A percentile compares a stretch with the other conserved stretches of the same genome.
Conservation (phyloP, 331 rosid genomes). For the Dryas integrifolia region DNA sequence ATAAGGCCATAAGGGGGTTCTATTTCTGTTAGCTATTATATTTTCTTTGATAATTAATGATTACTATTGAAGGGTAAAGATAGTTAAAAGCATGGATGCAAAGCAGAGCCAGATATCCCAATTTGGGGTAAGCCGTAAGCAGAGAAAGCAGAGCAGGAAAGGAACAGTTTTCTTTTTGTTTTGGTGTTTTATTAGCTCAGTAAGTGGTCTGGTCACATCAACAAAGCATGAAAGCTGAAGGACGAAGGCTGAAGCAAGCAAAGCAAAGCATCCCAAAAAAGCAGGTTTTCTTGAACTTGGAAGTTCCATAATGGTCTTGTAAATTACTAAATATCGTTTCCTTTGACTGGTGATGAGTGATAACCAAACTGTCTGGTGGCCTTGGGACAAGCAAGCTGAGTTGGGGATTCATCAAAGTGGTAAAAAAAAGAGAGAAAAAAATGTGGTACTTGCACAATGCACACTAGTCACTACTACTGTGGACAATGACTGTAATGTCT, state of each 20-base stretch:
- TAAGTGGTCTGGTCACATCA: constrained; percentile 51
- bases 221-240: not conserved
- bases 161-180: not conserved
- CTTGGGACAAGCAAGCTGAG: constrained; percentile 29
- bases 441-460: constrained; percentile 11
- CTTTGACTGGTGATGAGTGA: constrained; percentile 29
- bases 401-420: constrained; percentile 10
- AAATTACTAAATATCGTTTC: constrained; percentile 4
- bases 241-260: not conserved
- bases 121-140: constrained; percentile 12
- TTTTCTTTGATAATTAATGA: too few relatives aligned
- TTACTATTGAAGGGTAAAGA: not conserved
- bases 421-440: not conserved
- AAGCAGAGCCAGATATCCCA: constrained; percentile 17
- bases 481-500: constrained; percentile 45
- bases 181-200: constrained; percentile 17
- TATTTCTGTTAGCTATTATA: constrained; percentile 7
- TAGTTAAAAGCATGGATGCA: constrained; percentile 1
- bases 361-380: constrained; percentile 6
- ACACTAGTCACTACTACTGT: not conserved
- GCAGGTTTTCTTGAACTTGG: constrained; percentile 11
- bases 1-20: not conserved
- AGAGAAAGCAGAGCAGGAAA: constrained; percentile 3
- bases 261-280: constrained; percentile 19
- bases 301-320: constrained; percentile 32